Base-by-base conservation (phyloP, 148 eudicot genomes). In the Selenicereus undatus region DNA sequence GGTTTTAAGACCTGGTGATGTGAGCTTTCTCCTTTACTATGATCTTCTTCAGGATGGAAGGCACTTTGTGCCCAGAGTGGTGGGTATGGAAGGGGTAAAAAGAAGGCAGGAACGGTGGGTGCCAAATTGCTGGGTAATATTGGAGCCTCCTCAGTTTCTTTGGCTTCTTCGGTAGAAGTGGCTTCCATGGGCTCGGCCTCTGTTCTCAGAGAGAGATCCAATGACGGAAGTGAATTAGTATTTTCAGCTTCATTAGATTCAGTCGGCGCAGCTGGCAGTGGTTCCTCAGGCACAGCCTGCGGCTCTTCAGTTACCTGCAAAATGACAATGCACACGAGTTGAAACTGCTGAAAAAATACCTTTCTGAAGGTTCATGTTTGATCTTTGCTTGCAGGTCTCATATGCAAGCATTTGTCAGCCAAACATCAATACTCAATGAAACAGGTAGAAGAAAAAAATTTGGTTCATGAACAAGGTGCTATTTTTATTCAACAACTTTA, bases 101-200 rank as follows among this genome's bases (percentile, higher is more conserved):
- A 85, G 80, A 86, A 87, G 21, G 91, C 64, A 9, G 97, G 94
- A 35, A 87, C 71, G 3, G 84, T 56, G 14, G 88, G 82, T 54
- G 85, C 84, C 60, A 82, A 77, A 81, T 88, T 85, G 36, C 52
- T 73, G 0, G 87, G 71, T 18, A 81, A 77, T 42, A 82, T 62
- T 8, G 24, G n/a, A 39, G 71, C 11, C 29, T 75, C 77, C 71
- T 69, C 29, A 16, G 77, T 13, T 75, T 75, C 77, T 79, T 75
- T 24, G 22, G 73, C 17, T 80, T 75, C 85, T 75, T 80, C 56
- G 24, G 86, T 71, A 42, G 86, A 81, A 26, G 88, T 83, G 20
- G 90, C 75, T 86, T 90, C 94, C 94, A 91, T 89, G 79, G 93
- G 88, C 82, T 91, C 94, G 66, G 84, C 81, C 80, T 90, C 95